A percentile compares a stretch with the other conserved stretches of the same genome.
Evolutionary conservation across 148 eudicot genomes (phyloP).

Genomic region (Nyssa sinensis): DNA sequence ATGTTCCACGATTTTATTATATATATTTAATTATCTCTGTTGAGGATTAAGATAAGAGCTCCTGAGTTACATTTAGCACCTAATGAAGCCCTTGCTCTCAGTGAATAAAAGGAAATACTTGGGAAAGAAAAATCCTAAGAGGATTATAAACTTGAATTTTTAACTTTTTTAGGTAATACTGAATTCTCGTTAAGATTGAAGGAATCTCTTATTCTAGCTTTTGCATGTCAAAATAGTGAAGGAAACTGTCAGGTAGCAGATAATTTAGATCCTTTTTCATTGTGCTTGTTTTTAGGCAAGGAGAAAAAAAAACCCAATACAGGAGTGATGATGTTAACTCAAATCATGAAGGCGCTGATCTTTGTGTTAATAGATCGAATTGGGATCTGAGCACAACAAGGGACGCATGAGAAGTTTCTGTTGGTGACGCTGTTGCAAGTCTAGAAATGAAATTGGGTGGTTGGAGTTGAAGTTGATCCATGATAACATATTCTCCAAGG

Average conservation of each 20-base stretch:
- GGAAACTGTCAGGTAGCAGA: slow-evolving; percentile 1
- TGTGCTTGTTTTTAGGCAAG: slow-evolving; percentile 19
- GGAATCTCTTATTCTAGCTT: slow-evolving; percentile 8
- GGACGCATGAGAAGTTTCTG: slow-evolving; percentile 42
- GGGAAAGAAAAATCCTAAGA: neutral
- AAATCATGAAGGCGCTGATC: neutral
- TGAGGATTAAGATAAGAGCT: neutral
- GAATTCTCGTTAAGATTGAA: slow-evolving; percentile 23
- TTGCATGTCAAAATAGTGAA: slow-evolving; percentile 12
- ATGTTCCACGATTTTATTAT: neutral
- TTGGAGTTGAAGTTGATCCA: slow-evolving; percentile 9
- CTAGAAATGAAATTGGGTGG: neutral
- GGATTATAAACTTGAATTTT: slow-evolving; percentile 12
- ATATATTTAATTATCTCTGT: neutral
- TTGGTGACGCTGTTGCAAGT: slow-evolving; percentile 14
- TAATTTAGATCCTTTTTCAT: slow-evolving; percentile 14
- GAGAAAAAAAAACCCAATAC: neutral
- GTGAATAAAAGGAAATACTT: slow-evolving; percentile 11
- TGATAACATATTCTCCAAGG: slow-evolving; percentile 19
- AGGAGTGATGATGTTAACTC: neutral
- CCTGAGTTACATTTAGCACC: slow-evolving; percentile 3
- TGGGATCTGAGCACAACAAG: slow-evolving; percentile 46
- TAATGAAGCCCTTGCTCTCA: neutral
- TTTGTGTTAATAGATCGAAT: slow-evolving; percentile 29
- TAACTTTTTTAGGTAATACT: slow-evolving; percentile 7